phyloP scores from a whole-genome alignment of 257 asterid species.

The Nicotiana tabacum region DNA sequence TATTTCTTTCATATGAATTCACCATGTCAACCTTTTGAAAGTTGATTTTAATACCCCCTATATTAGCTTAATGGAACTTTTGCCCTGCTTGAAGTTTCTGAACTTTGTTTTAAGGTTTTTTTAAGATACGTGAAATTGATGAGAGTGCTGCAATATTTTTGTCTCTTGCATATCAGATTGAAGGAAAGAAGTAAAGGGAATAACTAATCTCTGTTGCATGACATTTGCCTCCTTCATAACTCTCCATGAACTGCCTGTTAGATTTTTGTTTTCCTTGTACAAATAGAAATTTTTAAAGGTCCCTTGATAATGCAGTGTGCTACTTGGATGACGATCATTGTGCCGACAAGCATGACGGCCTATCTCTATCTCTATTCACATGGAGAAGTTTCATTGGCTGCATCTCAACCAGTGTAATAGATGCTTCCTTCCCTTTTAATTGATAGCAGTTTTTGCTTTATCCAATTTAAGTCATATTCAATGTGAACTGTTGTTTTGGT shows the following conservation, averaged over 20 bases:
- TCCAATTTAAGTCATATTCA: conserved; percentile 8
- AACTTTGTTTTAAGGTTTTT: background rate
- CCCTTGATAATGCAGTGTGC: conserved; percentile 67
- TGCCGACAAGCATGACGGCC: conserved; percentile 98
- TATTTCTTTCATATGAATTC: background rate
- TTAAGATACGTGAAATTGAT: background rate
- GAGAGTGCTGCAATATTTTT: background rate
- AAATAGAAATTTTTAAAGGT: background rate
- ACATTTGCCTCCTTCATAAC: background rate
- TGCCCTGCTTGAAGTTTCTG: background rate
- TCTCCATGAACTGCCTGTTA: background rate
- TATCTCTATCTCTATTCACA: conserved; percentile 95
- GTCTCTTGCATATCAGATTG: background rate
- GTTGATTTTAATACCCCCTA: background rate
- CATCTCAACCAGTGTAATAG: conserved; percentile 99
- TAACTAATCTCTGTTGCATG: background rate
- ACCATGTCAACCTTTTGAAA: background rate
- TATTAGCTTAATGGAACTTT: background rate
- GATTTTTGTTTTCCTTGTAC: background rate
- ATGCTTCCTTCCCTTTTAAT: conserved; percentile 60
- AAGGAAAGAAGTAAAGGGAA: background rate
- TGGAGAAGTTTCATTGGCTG: conserved; percentile 95
- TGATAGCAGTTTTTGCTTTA: conserved; percentile 7
- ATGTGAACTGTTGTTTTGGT: background rate
- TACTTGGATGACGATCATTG: conserved; percentile 94